These are phyloP conservation scores for Acanthamoeba lenticulata DNA, from an alignment of 208 protist genomes.

Conservation along the genomic window DNA sequence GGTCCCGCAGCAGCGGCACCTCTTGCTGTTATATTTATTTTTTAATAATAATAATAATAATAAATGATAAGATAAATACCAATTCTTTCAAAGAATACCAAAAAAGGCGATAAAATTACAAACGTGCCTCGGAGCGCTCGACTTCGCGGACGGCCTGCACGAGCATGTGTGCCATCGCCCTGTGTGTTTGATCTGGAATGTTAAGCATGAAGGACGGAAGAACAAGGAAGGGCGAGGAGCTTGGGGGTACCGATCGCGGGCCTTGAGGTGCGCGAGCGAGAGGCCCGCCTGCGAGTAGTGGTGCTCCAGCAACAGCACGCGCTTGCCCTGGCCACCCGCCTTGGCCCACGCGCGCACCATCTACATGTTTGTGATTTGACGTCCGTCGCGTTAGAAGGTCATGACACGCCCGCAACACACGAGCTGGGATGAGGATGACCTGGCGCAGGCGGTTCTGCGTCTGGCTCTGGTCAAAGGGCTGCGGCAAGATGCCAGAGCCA, in stretches of 20 bases:
- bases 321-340: not conserved
- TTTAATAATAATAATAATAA: too few relatives aligned
- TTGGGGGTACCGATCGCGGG: not conserved
- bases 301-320: constrained; percentile 7
- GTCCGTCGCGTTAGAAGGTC: too few relatives aligned
- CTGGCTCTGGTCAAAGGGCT: not conserved
- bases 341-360: not conserved
- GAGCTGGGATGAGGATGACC: not conserved
- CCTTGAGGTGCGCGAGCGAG: not conserved
- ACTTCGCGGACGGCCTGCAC: not conserved
- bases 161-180: not conserved
- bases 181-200: not conserved
- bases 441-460: too few relatives aligned
- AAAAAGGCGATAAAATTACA: too few relatives aligned
- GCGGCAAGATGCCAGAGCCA: not conserved
- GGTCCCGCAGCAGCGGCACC: not conserved
- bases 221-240: not conserved
- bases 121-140: not conserved
- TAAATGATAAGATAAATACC: not conserved
- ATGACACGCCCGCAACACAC: too few relatives aligned
- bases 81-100: not conserved
- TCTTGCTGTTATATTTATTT: not conserved
- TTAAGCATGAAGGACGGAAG: not conserved
- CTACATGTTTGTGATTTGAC: not conserved
- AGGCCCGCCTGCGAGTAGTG: not conserved